Base-by-base conservation (phyloP, 495 filamentous ascomycete genomes). In the Hypoxylon trugodes region DNA sequence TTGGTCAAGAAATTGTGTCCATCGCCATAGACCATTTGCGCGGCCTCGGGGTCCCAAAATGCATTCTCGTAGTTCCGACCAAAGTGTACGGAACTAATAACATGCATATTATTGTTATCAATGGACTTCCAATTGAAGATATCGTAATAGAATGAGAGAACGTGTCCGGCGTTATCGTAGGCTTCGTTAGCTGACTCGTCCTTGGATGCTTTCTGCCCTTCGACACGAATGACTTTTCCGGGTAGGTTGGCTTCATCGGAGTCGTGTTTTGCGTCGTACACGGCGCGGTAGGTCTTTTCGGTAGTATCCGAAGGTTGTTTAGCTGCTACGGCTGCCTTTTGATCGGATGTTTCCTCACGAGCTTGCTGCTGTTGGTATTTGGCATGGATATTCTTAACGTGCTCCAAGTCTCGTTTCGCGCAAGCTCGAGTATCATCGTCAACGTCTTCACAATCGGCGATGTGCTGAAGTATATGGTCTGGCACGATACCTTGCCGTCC, bases 21-120 rank as follows among this genome's bases (percentile, higher is more conserved):
- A 37, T 82, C 79, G 19, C 80, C 80, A 61, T 78, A 82, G 6
- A 81, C 75, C 77, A 84, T 72, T 67, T 72, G 69, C 9, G 61
- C 61, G 13, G 60, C 52, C 38, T 72, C 63, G 2, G 69, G 67
- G 25, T 72, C 69, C 69, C 69, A 72, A 56, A 76, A 78, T 5
- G 79, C 79, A 66, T 82, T 81, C 25, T 76, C 72, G 61, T 77
- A 82, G 36, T 73, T 58, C 30, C 71, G 43, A 6, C 65, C 76
- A 64, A 76, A 82, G 45, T 83, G 80, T 12, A 81, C 74, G 1
- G 71, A 72, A 62, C 74, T 77, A 41, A 80, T 69, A 19, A 81
- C 73, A 8, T 73, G 65, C 68, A 71, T 65, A 60, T 76, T 74
- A 32, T 73, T 71, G 60, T 78, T 75, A 63, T 82, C 78, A 55